These are phyloP conservation scores for Eimeria acervulina DNA, from an alignment of 169 alveolate species.

Conservation along the genomic window DNA sequence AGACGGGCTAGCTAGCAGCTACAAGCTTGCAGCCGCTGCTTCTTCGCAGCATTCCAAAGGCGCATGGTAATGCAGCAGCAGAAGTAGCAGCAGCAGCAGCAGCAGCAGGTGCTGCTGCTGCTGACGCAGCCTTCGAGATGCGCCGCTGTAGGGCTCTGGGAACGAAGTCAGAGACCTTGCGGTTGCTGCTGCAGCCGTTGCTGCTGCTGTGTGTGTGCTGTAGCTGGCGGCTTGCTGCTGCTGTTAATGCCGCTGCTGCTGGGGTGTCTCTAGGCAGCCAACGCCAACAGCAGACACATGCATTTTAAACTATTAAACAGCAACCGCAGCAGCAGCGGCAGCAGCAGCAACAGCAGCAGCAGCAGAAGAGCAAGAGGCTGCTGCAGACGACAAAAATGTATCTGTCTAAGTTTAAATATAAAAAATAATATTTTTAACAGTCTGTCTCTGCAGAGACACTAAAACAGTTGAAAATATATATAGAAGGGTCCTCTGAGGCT, in stretches of 20 bases:
- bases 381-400: neutral
- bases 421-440: no score
- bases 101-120: neutral
- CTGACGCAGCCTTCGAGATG: no score
- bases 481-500: neutral
- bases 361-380: neutral
- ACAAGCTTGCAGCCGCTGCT: no score
- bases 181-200: neutral
- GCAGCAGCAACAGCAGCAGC: neutral
- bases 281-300: neutral
- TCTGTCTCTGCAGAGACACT: no score
- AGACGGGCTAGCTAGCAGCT: no score
- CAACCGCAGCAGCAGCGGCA: conserved; percentile 11
- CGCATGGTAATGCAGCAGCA: no score
- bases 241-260: neutral
- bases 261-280: no score
- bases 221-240: neutral
- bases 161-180: neutral
- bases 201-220: neutral
- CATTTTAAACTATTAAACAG: neutral
- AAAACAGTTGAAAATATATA: neutral
- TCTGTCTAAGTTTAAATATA: neutral
- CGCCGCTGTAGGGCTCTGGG: neutral
- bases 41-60: no score
- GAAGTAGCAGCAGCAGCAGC: neutral